Evolutionary conservation across 139 green algal species (phyloP).

Genomic region (Picochlorum sp.): DNA sequence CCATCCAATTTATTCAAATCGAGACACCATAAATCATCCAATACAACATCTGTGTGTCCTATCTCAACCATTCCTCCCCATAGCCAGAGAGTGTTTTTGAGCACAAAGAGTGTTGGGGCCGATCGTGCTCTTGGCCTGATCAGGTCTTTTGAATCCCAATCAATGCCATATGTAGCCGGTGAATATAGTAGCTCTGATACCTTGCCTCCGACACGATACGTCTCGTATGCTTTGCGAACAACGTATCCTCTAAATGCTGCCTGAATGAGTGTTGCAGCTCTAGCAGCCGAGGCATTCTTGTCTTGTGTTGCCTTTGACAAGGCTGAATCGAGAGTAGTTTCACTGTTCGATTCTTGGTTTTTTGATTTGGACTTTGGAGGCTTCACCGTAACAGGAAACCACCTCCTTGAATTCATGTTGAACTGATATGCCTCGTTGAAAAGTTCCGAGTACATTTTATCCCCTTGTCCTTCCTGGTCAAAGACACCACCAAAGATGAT

Average conservation of each 20-base stretch:
- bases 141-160: slow-evolving; percentile 54
- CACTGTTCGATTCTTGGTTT: slow-evolving; percentile 1
- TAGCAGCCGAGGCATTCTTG: slow-evolving; percentile 38
- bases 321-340: slow-evolving; percentile 19
- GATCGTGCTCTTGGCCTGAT: slow-evolving; percentile 67
- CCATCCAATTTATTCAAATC: slow-evolving; percentile 80
- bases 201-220: slow-evolving; percentile 71
- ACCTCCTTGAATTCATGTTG: slow-evolving; percentile 57
- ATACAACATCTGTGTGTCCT: slow-evolving; percentile 62
- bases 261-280: slow-evolving; percentile 69
- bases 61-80: slow-evolving; percentile 84
- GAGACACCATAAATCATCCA: slow-evolving; percentile 91
- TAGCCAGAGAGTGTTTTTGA: slow-evolving; percentile 77
- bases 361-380: slow-evolving; percentile 6
- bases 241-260: slow-evolving; percentile 70
- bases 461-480: slow-evolving; percentile 71
- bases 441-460: slow-evolving; percentile 64
- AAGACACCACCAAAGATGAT: slow-evolving; percentile 89
- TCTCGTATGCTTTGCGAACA: slow-evolving; percentile 66
- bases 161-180: slow-evolving; percentile 73
- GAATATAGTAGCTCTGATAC: slow-evolving; percentile 86
- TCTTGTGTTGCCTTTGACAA: slow-evolving; percentile 30
- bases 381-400: slow-evolving; percentile 57
- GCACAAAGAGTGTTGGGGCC: slow-evolving; percentile 44
- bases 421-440: slow-evolving; percentile 87